phyloP scores from a whole-genome alignment of 1,139 yeast genomes.

The Zygotorulaspora mrakii region DNA sequence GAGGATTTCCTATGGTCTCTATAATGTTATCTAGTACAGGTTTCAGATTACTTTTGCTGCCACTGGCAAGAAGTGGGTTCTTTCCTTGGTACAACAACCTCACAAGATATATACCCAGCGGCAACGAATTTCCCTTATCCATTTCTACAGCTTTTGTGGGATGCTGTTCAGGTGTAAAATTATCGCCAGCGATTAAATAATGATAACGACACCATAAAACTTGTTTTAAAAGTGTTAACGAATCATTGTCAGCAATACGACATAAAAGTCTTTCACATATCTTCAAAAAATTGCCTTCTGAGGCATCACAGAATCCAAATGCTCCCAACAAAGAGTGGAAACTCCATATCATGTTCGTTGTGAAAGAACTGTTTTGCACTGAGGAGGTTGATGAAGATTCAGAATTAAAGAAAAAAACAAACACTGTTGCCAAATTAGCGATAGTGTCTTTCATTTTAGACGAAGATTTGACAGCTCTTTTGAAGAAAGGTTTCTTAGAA shows the following conservation, averaged over 20 bases:
- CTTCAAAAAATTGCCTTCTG: constrained; percentile 58
- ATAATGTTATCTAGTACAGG: constrained; percentile 66
- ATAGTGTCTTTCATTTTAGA: constrained; percentile 52
- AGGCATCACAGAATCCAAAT: constrained; percentile 63
- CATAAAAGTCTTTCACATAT: constrained; percentile 56
- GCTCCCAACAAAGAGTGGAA: constrained; percentile 74
- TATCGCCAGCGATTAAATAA: constrained; percentile 55
- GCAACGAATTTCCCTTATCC: constrained; percentile 50
- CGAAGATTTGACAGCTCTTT: constrained; percentile 35
- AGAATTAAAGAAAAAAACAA: constrained; percentile 39
- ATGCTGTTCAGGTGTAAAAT: constrained; percentile 64
- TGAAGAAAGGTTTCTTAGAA: constrained; percentile 30
- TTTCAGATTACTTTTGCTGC: constrained; percentile 65
- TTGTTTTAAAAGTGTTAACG: constrained; percentile 63
- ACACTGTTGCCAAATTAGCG: constrained; percentile 42
- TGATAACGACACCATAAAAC: constrained; percentile 76
- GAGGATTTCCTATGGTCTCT: constrained; percentile 71
- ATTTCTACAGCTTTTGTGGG: constrained; percentile 47
- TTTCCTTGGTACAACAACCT: constrained; percentile 56
- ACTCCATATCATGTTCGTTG: constrained; percentile 42
- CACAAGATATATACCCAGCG: constrained; percentile 58
- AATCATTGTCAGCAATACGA: constrained; percentile 42
- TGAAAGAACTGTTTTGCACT: constrained; percentile 24
- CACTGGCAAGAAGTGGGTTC: constrained; percentile 54
- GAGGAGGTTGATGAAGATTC: constrained; percentile 13